Evolutionary conservation across 495 filamentous ascomycete species (phyloP), one percentile per base, ranked within the genome.

Genomic region (Aspergillus leporis): DNA sequence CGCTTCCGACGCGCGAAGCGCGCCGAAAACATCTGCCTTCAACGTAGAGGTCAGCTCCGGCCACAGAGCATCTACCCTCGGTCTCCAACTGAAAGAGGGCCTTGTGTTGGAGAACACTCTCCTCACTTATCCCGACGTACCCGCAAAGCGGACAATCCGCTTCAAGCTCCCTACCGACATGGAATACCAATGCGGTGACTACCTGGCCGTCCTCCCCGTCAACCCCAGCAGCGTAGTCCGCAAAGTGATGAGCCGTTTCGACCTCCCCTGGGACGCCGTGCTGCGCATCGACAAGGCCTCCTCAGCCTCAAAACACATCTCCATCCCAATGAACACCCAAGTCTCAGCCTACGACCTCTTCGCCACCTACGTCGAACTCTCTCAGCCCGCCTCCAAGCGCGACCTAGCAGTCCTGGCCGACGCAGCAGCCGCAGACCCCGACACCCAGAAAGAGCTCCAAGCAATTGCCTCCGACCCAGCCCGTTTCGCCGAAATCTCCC

Each of bases 111-210:
- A 80, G 3, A 83, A 82, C 40, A 68, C 71, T 38, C 66, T 79
- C 2, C 74, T 91, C 16, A 87, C 86, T 0, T 70, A 78, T 0
- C 72, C 79, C 0, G 83, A 75, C 0, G 80, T 79, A 13, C 79
- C 85, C 0, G 68, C 76, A 31, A 91, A 91, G 75, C 81, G 82
- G 32, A 82, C 90, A 63, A 71, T 92, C 31, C 83, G 85, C 55
- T 79, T 93, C 55, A 76, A 83, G 51, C 74, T 93, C 0, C 89
- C 89, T 0, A 77, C 73, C 6, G 87, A 83, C 40, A 83, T 86
- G 77, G 77, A 78, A 4, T 93, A 92, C 69, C 75, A 78, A 45
- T 81, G 85, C 19, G 90, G 90, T 41, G 90, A 93, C 63, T 92
- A 93, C 65, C 80, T 93, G 0, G 87, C 89, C 3, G 78, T 92